Evolutionary conservation across 352 stramenopile genomes (phyloP).

Genomic region (Salisapilia sapeloensis): DNA sequence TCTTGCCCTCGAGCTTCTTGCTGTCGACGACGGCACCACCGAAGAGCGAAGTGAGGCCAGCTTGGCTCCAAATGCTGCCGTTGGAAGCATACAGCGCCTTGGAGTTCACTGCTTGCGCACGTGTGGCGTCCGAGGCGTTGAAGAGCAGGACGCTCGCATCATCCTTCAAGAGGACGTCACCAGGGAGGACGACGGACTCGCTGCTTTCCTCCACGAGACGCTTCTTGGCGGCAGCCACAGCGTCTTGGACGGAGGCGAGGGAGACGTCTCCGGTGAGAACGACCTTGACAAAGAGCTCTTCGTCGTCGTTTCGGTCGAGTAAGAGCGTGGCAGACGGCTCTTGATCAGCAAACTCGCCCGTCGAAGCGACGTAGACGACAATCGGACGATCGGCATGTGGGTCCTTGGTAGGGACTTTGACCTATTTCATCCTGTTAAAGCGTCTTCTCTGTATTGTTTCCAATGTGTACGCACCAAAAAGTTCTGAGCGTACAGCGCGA

Average conservation of each 20-base stretch:
- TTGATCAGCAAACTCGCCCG: constrained; percentile 39
- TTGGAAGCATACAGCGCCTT: constrained; percentile 46
- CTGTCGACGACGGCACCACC: constrained; percentile 43
- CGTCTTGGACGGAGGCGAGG: constrained; percentile 28
- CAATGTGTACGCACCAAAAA: no score
- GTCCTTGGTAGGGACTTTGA: constrained; percentile 41
- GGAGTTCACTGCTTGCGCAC: constrained; percentile 42
- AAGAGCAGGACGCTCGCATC: constrained; percentile 57
- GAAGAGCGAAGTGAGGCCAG: constrained; percentile 49
- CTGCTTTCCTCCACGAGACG: constrained; percentile 36
- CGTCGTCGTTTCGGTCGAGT: constrained; percentile 47
- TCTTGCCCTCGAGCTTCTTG: constrained; percentile 24
- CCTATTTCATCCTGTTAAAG: no score
- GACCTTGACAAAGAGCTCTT: constrained; percentile 45
- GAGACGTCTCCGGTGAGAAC: constrained; percentile 41
- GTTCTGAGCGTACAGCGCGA: constrained; percentile 53
- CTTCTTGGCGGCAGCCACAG: constrained; percentile 49
- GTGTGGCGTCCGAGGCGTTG: constrained; percentile 29
- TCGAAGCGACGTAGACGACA: constrained; percentile 52
- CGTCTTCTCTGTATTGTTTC: no score
- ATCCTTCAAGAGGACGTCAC: constrained; percentile 37
- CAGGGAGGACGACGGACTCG: constrained; percentile 30
- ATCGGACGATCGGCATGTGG: constrained; percentile 50
- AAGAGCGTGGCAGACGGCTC: constrained; percentile 37
- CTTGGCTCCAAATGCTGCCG: constrained; percentile 52